These are phyloP conservation scores for Paraphaeosphaeria sporulosa DNA, from an alignment of 2,329 filamentous ascomycete species.

Conservation along the genomic window DNA sequence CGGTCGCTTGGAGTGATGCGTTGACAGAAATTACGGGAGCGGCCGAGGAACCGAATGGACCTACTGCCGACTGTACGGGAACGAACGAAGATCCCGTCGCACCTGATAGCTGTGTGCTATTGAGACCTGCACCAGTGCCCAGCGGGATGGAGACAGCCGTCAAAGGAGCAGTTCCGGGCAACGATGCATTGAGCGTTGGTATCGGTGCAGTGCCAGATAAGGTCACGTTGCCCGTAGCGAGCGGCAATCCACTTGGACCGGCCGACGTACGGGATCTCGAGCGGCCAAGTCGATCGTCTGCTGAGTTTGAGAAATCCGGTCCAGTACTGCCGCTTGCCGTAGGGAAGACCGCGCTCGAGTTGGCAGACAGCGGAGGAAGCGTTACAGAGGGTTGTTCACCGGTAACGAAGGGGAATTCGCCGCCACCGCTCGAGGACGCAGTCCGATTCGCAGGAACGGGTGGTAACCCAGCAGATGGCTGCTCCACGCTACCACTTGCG, in stretches of 20 bases:
- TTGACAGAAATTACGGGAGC: background rate
- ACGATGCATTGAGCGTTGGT: background rate
- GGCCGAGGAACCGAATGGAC: background rate
- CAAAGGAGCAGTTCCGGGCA: background rate
- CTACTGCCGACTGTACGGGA: background rate
- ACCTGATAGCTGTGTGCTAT: background rate
- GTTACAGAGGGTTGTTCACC: background rate
- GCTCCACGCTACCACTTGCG: background rate
- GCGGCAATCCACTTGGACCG: background rate
- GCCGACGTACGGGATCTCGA: conserved; percentile 6
- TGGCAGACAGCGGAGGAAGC: background rate
- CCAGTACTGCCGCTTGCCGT: conserved; percentile 4
- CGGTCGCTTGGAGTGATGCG: background rate
- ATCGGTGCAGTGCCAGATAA: conserved; percentile 3
- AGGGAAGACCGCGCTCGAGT: background rate
- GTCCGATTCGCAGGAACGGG: conserved; percentile 13
- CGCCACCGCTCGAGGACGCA: background rate
- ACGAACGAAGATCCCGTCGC: background rate
- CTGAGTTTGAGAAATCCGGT: conserved; percentile 5
- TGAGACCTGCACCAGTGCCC: background rate
- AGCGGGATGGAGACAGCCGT: background rate
- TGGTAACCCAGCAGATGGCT: conserved; percentile 16
- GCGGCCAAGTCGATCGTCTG: conserved; percentile 7
- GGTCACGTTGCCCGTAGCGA: conserved; percentile 7
- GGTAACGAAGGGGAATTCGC: background rate